A percentile compares a stretch with the other conserved stretches of the same genome.
Conservation (phyloP, 1,284 basidiomycete species). For the Dichomitus squalens region DNA sequence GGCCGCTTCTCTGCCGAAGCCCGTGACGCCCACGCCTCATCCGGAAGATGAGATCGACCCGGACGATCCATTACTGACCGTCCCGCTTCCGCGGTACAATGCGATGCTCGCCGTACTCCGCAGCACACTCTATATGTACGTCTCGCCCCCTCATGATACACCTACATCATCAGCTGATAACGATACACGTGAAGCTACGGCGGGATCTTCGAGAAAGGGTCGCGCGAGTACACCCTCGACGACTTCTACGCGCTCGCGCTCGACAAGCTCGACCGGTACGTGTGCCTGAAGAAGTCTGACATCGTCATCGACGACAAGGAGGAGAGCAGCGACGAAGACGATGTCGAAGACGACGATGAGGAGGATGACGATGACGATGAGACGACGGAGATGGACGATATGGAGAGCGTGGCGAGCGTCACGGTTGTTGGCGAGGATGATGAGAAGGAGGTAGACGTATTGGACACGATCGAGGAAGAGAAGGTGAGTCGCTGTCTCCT, state of each 20-base stretch:
- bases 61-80: conserved; percentile 73
- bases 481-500: conserved; percentile 15
- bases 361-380: conserved; percentile 42
- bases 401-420: conserved; percentile 21
- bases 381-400: conserved; percentile 33
- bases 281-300: conserved; percentile 70
- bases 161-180: background rate
- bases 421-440: conserved; percentile 22
- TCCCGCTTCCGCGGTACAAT: conserved; percentile 86
- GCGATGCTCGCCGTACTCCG: conserved; percentile 87
- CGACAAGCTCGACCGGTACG: conserved; percentile 80
- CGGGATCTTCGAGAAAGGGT: conserved; percentile 82
- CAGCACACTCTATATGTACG: conserved; percentile 86
- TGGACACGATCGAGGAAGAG: conserved; percentile 24
- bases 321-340: conserved; percentile 62
- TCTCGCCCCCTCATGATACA: conserved; percentile 9
- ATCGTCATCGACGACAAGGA: conserved; percentile 65
- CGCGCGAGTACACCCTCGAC: conserved; percentile 84
- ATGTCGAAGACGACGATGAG: conserved; percentile 52
- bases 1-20: background rate
- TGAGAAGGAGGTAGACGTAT: conserved; percentile 16
- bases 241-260: conserved; percentile 80
- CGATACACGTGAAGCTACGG: conserved; percentile 64
- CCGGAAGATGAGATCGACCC: conserved; percentile 48
- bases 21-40: background rate